Base-by-base conservation (phyloP, 2,329 filamentous ascomycete genomes). In the Aspergillus sp. region DNA sequence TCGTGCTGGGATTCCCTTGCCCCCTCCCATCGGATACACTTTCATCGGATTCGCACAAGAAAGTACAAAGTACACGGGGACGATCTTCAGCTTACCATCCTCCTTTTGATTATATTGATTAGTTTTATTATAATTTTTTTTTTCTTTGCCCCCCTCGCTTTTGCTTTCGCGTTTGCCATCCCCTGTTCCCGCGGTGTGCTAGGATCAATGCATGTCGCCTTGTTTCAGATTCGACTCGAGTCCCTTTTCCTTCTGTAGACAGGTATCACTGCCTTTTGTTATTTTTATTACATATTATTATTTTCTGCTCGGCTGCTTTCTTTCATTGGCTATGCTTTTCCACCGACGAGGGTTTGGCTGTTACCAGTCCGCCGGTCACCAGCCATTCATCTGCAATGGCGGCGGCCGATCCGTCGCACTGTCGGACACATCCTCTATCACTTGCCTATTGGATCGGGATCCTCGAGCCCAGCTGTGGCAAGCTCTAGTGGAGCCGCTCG, bases 401-500 rank as follows among this genome's bases (percentile, higher is more conserved):
- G 30, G 28, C 47, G 51, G 55, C 55, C 47, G 56, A 58, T 41
- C 39, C 25, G 23, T 21, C 23, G 25, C 21, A 17, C 47, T 30
- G 47, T 32, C 47, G 5, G 47, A 50, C 47, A 50, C 25, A 41
- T 47, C 25, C 41, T 36, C 30, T 32, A 55, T 30, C 17, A 32
- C 39, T 32, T 55, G 28, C 43, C 41, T 43, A 55, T 55, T 55
- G 53, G 53, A 55, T 47, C 53, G 39, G 41, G 41, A 47, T 55
- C 53, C 21, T 30, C 41, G 12, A 5, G n/a, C n/a, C 32, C 52
- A 30, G 52, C n/a, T 17, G 57, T 72, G 69, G 69, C 65, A 73
- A 55, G 70, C 69, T 74, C 48, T 45, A 54, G 72, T 74, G 72
- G 72, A 70, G 64, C 65, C 62, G 58, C 56, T 30, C 57, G 65